Evolutionary conservation across 257 asterid genomes (phyloP).

Genomic region (Leonotis leonurus): DNA sequence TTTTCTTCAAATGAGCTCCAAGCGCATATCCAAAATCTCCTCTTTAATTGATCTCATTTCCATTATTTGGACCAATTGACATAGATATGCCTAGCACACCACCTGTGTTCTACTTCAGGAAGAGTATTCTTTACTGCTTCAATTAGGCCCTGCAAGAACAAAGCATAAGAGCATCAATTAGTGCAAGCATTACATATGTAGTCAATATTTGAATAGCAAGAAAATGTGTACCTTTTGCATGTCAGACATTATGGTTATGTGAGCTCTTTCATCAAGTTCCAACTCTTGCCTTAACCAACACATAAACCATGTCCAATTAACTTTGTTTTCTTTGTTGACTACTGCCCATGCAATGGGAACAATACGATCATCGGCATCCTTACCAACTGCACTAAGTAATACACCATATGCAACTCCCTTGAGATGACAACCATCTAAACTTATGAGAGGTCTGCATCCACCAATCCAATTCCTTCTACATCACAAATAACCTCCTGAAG

Average conservation of each 20-base stretch:
- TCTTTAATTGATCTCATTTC: not conserved
- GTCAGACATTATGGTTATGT: too few species aligned
- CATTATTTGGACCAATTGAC: not conserved
- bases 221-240: too few species aligned
- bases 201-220: too few species aligned
- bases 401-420: not conserved
- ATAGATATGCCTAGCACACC: slow-evolving; percentile 2
- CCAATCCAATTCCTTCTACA: not conserved
- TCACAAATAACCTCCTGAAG: not conserved
- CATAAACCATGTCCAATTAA: not conserved
- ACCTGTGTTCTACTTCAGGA: not conserved
- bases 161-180: too few species aligned
- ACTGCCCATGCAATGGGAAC: not conserved
- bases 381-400: not conserved
- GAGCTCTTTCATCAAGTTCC: too few species aligned
- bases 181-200: too few species aligned
- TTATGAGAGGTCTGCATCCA: not conserved
- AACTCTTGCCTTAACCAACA: not conserved
- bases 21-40: not conserved
- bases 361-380: not conserved
- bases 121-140: not conserved
- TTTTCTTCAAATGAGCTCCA: not conserved
- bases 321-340: not conserved
- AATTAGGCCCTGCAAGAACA: not conserved
- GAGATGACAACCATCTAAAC: not conserved